A percentile compares a stretch with the other conserved stretches of the same genome.
Evolutionary conservation across 1,139 yeast species (phyloP).

Genomic region (Sugiyamaella paludigena): DNA sequence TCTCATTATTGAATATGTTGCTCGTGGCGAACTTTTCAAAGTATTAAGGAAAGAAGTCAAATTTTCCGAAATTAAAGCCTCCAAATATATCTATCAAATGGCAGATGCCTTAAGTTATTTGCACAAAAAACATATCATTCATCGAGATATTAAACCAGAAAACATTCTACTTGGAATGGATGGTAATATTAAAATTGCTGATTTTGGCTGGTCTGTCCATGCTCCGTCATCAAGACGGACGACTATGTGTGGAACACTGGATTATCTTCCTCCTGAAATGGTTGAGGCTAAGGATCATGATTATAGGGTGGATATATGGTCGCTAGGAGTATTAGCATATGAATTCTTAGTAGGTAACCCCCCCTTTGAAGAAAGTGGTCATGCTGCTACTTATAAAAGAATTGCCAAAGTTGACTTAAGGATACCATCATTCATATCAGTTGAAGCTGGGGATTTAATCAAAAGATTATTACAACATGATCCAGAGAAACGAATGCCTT

Average conservation of each 20-base stretch:
- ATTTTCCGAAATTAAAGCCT: slow-evolving; percentile 69
- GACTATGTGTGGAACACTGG: slow-evolving; percentile 93
- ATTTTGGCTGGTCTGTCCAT: slow-evolving; percentile 95
- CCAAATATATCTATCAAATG: slow-evolving; percentile 75
- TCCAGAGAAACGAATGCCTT: slow-evolving; percentile 62
- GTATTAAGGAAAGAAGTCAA: slow-evolving; percentile 61
- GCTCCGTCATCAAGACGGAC: slow-evolving; percentile 55
- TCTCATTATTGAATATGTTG: slow-evolving; percentile 77
- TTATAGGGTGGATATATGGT: slow-evolving; percentile 84
- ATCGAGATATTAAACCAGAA: slow-evolving; percentile 96
- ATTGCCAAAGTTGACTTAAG: slow-evolving; percentile 73
- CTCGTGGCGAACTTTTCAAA: slow-evolving; percentile 84
- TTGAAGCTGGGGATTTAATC: slow-evolving; percentile 78
- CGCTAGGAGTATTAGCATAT: slow-evolving; percentile 81
- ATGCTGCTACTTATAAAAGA: slow-evolving; percentile 72
- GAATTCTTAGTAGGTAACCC: slow-evolving; percentile 89
- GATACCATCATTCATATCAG: slow-evolving; percentile 66
- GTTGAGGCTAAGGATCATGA: slow-evolving; percentile 82
- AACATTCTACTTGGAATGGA: slow-evolving; percentile 75
- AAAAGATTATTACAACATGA: slow-evolving; percentile 57
- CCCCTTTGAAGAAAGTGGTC: slow-evolving; percentile 78
- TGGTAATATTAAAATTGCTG: slow-evolving; percentile 87
- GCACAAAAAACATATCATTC: slow-evolving; percentile 77
- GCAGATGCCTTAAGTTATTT: slow-evolving; percentile 74
- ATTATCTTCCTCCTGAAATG: slow-evolving; percentile 94